Evolutionary conservation across 2,329 filamentous ascomycete species (phyloP).

Genomic region (Gremmenia infestans): DNA sequence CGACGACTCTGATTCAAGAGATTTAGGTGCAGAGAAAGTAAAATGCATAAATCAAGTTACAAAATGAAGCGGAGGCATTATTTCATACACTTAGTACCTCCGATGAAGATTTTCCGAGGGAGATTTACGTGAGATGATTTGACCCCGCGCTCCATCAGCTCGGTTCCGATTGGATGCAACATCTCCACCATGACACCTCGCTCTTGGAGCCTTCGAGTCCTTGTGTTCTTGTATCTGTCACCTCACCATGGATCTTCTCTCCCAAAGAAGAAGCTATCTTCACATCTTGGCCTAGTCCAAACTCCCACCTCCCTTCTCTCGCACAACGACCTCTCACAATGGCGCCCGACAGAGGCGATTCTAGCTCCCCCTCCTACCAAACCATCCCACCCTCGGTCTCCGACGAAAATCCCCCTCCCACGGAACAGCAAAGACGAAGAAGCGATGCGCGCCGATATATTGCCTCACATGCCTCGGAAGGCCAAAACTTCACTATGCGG

Average conservation of each 20-base stretch:
- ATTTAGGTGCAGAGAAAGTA: too few species aligned
- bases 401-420: conserved; percentile 7
- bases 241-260: not conserved
- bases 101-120: too few species aligned
- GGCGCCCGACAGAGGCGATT: conserved; percentile 23
- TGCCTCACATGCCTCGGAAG: conserved; percentile 28
- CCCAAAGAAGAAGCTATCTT: not conserved
- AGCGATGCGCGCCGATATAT: conserved; percentile 28
- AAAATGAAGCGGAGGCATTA: too few species aligned
- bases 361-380: conserved; percentile 18
- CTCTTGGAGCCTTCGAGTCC: too few species aligned
- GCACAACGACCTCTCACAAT: conserved; percentile 6
- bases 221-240: not conserved
- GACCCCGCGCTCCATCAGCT: too few species aligned
- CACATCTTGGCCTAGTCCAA: not conserved
- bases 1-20: too few species aligned
- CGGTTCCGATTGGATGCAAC: too few species aligned
- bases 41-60: too few species aligned
- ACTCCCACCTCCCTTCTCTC: not conserved
- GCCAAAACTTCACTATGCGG: conserved; percentile 75
- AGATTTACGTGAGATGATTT: too few species aligned
- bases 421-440: conserved; percentile 17
- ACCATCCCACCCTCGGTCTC: conserved; percentile 15
- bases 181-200: too few species aligned
- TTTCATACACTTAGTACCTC: too few species aligned